phyloP scores from a whole-genome alignment of 164 flowering plant genomes.

The Tetracentron sinense region DNA sequence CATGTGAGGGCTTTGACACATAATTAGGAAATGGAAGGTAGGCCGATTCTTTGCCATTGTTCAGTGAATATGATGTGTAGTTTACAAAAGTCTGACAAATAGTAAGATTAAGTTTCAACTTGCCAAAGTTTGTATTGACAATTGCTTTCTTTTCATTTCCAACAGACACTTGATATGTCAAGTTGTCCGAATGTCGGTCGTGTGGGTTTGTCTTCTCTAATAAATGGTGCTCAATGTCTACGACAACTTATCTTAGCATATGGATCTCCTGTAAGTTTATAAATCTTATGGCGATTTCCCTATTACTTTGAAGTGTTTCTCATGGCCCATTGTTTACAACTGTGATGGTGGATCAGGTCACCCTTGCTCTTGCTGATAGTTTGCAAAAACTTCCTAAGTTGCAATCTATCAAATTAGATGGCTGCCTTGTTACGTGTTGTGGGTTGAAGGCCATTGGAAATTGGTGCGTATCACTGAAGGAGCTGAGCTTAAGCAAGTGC shows the following conservation, averaged over 20 bases:
- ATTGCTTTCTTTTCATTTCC: constrained; percentile 5
- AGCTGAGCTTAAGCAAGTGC: constrained; percentile 87
- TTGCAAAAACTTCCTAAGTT: constrained; percentile 56
- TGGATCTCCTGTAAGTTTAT: constrained; percentile 58
- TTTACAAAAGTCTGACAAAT: not conserved
- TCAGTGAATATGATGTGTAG: no score
- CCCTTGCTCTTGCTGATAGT: constrained; percentile 48
- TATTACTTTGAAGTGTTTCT: not conserved
- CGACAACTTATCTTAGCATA: constrained; percentile 57
- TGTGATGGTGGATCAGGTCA: constrained; percentile 51
- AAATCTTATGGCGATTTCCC: constrained; percentile 1
- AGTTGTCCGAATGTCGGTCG: constrained; percentile 61
- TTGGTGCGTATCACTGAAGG: constrained; percentile 49
- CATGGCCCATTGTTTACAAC: constrained; percentile 1
- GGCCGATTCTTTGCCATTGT: no score
- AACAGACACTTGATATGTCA: constrained; percentile 74
- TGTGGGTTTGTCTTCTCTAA: constrained; percentile 57
- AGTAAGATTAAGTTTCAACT: not conserved
- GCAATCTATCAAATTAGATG: constrained; percentile 72
- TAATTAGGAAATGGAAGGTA: no score
- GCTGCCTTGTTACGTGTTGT: constrained; percentile 59
- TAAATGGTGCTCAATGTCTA: constrained; percentile 40
- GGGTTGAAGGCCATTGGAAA: constrained; percentile 70
- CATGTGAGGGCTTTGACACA: no score
- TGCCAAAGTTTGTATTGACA: not conserved